Conservation (phyloP, 129 eudicot species). For the Sambucus nigra region DNA sequence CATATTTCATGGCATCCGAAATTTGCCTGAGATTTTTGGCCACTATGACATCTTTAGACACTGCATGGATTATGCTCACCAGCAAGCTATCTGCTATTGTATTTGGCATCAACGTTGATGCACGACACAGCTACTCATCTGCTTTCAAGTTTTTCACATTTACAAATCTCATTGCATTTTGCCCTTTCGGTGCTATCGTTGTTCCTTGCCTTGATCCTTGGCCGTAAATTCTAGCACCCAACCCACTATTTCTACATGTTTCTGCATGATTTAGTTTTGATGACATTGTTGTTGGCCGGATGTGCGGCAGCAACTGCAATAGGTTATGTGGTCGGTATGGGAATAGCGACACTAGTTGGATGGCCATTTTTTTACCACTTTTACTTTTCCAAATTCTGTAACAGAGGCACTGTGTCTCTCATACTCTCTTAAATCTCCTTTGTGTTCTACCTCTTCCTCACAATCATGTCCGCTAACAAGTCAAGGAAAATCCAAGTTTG, state of each 20-base stretch:
- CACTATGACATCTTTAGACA: conserved; percentile 32
- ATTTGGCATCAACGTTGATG: conserved; percentile 37
- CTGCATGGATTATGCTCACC: conserved; percentile 40
- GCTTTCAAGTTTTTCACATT: conserved; percentile 47
- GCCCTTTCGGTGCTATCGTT: conserved; percentile 30
- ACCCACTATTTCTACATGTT: conserved; percentile 41
- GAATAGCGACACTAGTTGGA: conserved; percentile 31
- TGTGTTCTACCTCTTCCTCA: conserved; percentile 16
- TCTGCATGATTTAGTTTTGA: conserved; percentile 62
- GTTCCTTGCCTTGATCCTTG: conserved; percentile 26
- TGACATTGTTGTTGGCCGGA: conserved; percentile 18
- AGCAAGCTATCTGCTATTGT: conserved; percentile 37
- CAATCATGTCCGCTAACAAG: conserved; percentile 17
- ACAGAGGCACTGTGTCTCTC: conserved; percentile 4
- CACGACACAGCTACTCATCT: conserved; percentile 57
- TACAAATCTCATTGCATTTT: conserved; percentile 34
- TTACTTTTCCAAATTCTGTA: conserved; percentile 22
- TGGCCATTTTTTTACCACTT: conserved; percentile 25
- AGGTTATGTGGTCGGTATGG: conserved; percentile 32
- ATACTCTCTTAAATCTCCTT: conserved; percentile 12
- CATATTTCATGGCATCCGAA: conserved; percentile 29
- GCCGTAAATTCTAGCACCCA: conserved; percentile 17
- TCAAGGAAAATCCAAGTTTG: conserved; percentile 4
- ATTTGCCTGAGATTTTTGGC: conserved; percentile 34
- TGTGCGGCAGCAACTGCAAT: conserved; percentile 34